Conservation (phyloP, 1,284 basidiomycete species). For the Ustilago curta region DNA sequence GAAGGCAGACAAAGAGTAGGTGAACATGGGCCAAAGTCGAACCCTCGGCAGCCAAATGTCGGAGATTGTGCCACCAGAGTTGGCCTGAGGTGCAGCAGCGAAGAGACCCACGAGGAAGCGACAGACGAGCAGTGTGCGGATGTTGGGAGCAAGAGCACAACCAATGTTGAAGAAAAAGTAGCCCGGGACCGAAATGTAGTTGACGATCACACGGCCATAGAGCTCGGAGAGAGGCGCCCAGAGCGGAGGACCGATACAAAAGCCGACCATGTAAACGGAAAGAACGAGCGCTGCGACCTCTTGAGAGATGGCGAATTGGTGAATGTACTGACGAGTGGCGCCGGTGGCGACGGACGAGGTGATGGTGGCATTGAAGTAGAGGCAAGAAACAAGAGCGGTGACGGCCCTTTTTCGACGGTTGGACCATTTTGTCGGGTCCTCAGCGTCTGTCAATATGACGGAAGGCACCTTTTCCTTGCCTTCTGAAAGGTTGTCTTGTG, state of each 20-base stretch:
- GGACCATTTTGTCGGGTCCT: conserved; percentile 40
- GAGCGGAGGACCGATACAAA: conserved; percentile 54
- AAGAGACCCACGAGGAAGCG: conserved; percentile 54
- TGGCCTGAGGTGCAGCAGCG: conserved; percentile 46
- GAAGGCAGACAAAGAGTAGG: conserved; percentile 48
- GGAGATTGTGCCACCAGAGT: conserved; percentile 39
- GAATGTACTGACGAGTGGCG: conserved; percentile 34
- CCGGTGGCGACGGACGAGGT: conserved; percentile 44
- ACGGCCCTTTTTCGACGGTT: conserved; percentile 33
- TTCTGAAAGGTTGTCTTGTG: conserved; percentile 1
- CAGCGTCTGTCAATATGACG: conserved; percentile 34
- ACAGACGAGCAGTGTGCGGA: conserved; percentile 42
- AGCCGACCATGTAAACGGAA: conserved; percentile 52
- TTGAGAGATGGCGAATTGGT: conserved; percentile 33
- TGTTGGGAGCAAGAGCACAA: conserved; percentile 45
- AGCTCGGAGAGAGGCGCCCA: conserved; percentile 57
- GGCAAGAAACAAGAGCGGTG: conserved; percentile 39
- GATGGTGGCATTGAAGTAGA: conserved; percentile 45
- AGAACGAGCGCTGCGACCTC: conserved; percentile 38
- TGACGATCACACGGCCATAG: conserved; percentile 52
- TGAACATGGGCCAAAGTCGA: conserved; percentile 51
- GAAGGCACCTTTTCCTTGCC: conserved; percentile 13
- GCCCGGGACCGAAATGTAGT: conserved; percentile 42
- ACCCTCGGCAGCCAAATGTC: conserved; percentile 40
- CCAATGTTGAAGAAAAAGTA: conserved; percentile 54